Evolutionary conservation across 2,329 filamentous ascomycete genomes (phyloP), one percentile per base, ranked within the genome.

Genomic region (Colletotrichum brevisporum): DNA sequence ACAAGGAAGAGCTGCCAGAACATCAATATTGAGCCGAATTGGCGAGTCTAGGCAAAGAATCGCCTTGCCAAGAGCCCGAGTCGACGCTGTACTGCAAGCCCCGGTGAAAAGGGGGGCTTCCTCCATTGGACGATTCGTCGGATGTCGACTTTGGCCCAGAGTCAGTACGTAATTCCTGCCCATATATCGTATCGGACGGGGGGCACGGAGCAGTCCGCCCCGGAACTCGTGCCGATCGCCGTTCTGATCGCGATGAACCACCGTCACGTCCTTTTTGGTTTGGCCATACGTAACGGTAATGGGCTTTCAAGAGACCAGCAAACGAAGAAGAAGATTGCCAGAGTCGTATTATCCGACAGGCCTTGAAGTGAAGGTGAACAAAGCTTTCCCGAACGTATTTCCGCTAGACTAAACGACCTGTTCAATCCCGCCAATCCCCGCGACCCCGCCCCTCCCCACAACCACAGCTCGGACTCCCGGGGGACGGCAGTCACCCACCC

Each of bases 391-490:
- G 13, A 16, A 51, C 4, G 36, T 6, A 24, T 8, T 54, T 54
- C 50, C 27, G 12, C 26, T 15, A 16, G 31, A 53, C 24, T 15
- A n/a, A 45, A 27, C 16, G 39, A 18, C 6, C 4, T 10, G 10
- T 12, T 36, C 36, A 54, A 41, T 62, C 39, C 59, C 59, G 50
- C 59, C 59, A 62, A 62, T 62, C 21, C 24, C 24, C 9, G 36
- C 16, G 12, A 18, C 3, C 59, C 59, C 58, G 58, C 58, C 48
- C 50, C 47, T 21, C 21, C 45, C 48, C 36, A 18, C 48, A 61
- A 12, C 57, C 9, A 10, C 18, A 26, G 21, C 15, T 62, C 59
- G 59, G 59, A n/a, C 26, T 43, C 36, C 57, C 21, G 47, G 36
- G 58, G 36, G 47, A 36, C 58, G 50, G 59, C 50, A 62, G 59